phyloP scores from a whole-genome alignment of 257 asterid genomes.

The Solanum infundibuliforme region DNA sequence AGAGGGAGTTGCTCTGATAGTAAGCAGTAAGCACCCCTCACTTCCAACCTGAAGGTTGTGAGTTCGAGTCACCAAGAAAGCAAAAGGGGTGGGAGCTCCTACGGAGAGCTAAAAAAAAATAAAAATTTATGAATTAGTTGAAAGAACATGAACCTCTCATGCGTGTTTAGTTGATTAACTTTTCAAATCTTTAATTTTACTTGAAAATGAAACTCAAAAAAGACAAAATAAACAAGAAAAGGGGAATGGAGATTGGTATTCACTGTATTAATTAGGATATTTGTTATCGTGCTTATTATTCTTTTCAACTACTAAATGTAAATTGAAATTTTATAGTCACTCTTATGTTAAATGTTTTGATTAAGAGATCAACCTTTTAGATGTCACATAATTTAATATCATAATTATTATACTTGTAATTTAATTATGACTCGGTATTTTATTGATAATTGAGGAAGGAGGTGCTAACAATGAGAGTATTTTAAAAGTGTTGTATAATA shows the following conservation, averaged over 20 bases:
- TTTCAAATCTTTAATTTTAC: neutral
- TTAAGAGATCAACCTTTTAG: neutral
- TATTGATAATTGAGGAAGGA: neutral
- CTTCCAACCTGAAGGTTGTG: too few relatives aligned
- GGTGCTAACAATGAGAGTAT: neutral
- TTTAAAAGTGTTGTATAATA: neutral
- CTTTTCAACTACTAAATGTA: neutral
- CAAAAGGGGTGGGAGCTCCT: too few relatives aligned
- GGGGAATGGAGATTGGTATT: neutral
- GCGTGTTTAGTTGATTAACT: neutral
- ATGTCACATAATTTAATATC: neutral
- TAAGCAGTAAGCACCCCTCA: too few relatives aligned
- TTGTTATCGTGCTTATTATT: neutral
- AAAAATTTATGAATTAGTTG: neutral
- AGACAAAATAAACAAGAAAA: neutral
- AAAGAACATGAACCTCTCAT: neutral
- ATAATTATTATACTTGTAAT: neutral
- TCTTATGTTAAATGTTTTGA: neutral
- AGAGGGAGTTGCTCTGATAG: too few relatives aligned
- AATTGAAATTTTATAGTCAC: neutral
- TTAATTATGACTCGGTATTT: neutral
- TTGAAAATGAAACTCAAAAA: neutral
- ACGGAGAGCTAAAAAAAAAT: too few relatives aligned
- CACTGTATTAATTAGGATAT: neutral
- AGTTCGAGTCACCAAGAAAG: too few relatives aligned